These are phyloP conservation scores for Athelia sp. DNA, from an alignment of 1,284 basidiomycete species.

Conservation along the genomic window DNA sequence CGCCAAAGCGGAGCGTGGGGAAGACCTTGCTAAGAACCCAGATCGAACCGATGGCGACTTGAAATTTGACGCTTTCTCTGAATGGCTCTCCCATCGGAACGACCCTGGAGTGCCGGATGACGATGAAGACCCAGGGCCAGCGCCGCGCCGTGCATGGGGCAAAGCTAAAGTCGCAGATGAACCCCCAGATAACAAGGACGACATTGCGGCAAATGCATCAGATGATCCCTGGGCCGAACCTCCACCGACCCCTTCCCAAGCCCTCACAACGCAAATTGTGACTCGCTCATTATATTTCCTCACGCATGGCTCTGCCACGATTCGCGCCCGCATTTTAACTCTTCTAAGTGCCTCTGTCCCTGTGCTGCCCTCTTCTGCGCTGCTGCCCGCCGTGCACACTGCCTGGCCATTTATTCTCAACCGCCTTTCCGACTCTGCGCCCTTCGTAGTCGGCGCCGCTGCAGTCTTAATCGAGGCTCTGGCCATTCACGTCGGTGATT, in stretches of 20 bases:
- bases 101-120: slow-evolving; percentile 29
- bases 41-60: slow-evolving; percentile 15
- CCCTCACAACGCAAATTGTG: slow-evolving; percentile 78
- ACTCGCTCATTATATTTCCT: slow-evolving; percentile 85
- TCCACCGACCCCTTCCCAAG: slow-evolving; percentile 65
- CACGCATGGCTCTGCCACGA: slow-evolving; percentile 78
- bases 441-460: slow-evolving; percentile 75
- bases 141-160: slow-evolving; percentile 55
- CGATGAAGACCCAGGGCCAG: slow-evolving; percentile 51
- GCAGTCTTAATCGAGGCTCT: slow-evolving; percentile 68
- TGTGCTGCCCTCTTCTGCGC: slow-evolving; percentile 68
- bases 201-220: slow-evolving; percentile 20
- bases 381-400: slow-evolving; percentile 78
- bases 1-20: slow-evolving; percentile 23
- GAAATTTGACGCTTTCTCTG: slow-evolving; percentile 45
- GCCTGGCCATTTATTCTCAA: slow-evolving; percentile 90
- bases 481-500: slow-evolving; percentile 65
- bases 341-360: slow-evolving; percentile 71
- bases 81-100: slow-evolving; percentile 60
- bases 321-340: slow-evolving; percentile 76
- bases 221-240: slow-evolving; percentile 28
- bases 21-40: slow-evolving; percentile 1
- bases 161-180: slow-evolving; percentile 23
- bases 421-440: slow-evolving; percentile 66
- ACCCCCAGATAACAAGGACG: slow-evolving; percentile 20